Conservation (phyloP, 441 rosid genomes). For the Pelargonium cotyledonis region DNA sequence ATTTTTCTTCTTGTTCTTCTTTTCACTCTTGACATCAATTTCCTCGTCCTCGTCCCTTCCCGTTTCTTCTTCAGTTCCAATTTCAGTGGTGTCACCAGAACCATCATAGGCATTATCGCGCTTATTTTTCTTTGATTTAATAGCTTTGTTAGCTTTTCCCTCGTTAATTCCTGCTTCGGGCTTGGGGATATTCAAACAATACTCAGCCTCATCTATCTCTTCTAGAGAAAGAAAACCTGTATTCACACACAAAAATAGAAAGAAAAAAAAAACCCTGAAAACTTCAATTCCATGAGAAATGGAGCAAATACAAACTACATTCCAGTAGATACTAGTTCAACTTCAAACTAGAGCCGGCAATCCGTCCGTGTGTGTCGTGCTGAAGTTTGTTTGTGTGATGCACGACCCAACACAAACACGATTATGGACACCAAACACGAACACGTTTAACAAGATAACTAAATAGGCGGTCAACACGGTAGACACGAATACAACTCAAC, state of each 20-base stretch:
- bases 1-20: conserved; percentile 32
- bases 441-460: too few relatives aligned
- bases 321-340: background rate
- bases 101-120: conserved; percentile 26
- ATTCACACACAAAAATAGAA: background rate
- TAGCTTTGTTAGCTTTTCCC: conserved; percentile 18
- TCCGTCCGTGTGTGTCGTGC: too few relatives aligned
- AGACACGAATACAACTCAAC: too few relatives aligned
- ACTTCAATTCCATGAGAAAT: background rate
- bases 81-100: conserved; percentile 24
- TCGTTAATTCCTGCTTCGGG: conserved; percentile 23
- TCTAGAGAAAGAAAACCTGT: conserved; percentile 87
- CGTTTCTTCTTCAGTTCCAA: conserved; percentile 11
- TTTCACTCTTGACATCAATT: conserved; percentile 21
- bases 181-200: conserved; percentile 38
- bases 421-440: too few relatives aligned
- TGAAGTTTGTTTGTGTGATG: too few relatives aligned
- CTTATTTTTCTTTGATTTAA: conserved; percentile 30
- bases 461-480: too few relatives aligned
- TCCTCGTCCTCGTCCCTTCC: conserved; percentile 8
- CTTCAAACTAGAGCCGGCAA: too few relatives aligned
- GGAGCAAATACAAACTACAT: background rate
- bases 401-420: too few relatives aligned
- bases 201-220: conserved; percentile 78
- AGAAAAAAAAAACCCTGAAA: too few relatives aligned